Evolutionary conservation across 371 early-diverging fungal species (phyloP), one percentile per base, ranked within the genome.

Genomic region (Mucor sp.): DNA sequence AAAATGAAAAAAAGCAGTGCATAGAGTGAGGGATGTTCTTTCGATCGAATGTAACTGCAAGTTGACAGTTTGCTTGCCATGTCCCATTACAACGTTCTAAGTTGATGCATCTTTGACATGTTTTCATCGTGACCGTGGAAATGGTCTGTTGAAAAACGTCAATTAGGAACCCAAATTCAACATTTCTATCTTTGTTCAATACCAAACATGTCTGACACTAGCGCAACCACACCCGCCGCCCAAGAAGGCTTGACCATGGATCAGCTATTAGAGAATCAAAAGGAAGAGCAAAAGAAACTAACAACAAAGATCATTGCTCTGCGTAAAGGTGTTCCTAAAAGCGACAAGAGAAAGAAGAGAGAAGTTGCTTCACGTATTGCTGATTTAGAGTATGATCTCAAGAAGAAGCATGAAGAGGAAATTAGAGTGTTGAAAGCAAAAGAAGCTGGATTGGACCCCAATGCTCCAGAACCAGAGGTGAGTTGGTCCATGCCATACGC

Each of bases 311-410:
- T 91, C 30, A 91, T 89, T 1, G 85, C 84, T 1, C 75, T 97
- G 33, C 93, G 93, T 58, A 94, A 93, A 79, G 72, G 90, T 0
- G 90, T 85, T 14, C 85, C 90, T 19, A 91, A 92, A 72, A 88
- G 87, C 27, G 89, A 93, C 80, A 96, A 95, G 84, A 87, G 89
- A 74, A 91, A 91, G 78, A 97, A 95, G 74, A 89, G 94, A 80
- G 95, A 95, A 67, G 84, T 94, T 7, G 68, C 78, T 6, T 85
- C 82, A 3, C 87, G 90, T 25, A 90, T 93, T 35, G 89, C 87
- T 6, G 79, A 73, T n/a, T 70, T 95, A 68, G 95, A 95, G 71
- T 75, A 71, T 8, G 86, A 88, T 61, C 75, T 92, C 53, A 77
- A 68, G 32, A 79, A 78, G 50, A 82, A 87, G 21, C 97, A 97